Percentiles rank a stretch among this genome's conserved stretches.
Evolutionary conservation across 164 flowering plant genomes (phyloP).

Genomic region (Berberis vulgaris): DNA sequence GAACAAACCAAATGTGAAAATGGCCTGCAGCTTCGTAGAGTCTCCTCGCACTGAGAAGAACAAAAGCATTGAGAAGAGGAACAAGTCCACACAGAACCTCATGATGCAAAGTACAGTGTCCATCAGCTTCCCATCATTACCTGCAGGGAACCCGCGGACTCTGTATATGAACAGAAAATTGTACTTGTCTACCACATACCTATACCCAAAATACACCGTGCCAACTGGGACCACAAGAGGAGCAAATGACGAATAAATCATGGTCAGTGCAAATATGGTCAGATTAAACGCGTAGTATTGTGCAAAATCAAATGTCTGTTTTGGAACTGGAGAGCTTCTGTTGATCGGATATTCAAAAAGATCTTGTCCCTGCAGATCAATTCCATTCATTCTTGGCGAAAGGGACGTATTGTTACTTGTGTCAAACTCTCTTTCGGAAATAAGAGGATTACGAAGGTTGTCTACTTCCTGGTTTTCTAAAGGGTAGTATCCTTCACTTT

Average conservation of each 20-base stretch:
- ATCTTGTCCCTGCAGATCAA: slow-evolving; percentile 60
- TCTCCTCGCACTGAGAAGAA: slow-evolving; percentile 91
- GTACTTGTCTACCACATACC: slow-evolving; percentile 95
- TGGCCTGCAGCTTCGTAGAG: slow-evolving; percentile 87
- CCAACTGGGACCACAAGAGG: slow-evolving; percentile 97
- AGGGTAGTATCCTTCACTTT: slow-evolving; percentile 56
- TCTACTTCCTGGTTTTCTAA: slow-evolving; percentile 49
- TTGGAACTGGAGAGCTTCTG: slow-evolving; percentile 75
- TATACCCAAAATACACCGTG: slow-evolving; percentile 84
- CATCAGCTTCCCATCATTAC: slow-evolving; percentile 96
- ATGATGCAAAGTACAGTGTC: slow-evolving; percentile 81
- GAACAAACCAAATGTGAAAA: slow-evolving; percentile 71
- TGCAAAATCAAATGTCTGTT: slow-evolving; percentile 94
- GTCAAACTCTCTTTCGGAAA: slow-evolving; percentile 39
- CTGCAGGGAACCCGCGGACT: slow-evolving; percentile 94
- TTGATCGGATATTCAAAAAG: slow-evolving; percentile 74
- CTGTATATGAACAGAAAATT: slow-evolving; percentile 91
- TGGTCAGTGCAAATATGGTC: slow-evolving; percentile 89
- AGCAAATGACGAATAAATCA: slow-evolving; percentile 84
- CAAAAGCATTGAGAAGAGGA: slow-evolving; percentile 85
- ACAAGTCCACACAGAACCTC: slow-evolving; percentile 86
- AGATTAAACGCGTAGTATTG: slow-evolving; percentile 96
- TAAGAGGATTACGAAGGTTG: slow-evolving; percentile 54
- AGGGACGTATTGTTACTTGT: slow-evolving; percentile 16
- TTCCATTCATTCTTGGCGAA: slow-evolving; percentile 23